Conservation (phyloP, 495 filamentous ascomycete species). For the Neurospora sp. region DNA sequence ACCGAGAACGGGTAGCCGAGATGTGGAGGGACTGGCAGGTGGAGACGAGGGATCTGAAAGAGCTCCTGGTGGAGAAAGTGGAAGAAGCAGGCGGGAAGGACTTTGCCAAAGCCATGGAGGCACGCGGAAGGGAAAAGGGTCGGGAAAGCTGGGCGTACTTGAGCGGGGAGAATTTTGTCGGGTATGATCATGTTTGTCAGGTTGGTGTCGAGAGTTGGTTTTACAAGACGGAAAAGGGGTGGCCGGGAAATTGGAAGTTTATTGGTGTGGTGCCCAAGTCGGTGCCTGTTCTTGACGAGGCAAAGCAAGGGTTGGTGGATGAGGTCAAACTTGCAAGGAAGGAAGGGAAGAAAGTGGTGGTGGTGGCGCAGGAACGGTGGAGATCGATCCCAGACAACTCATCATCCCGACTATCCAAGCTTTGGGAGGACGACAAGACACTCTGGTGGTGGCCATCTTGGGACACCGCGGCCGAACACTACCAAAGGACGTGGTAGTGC, state of each 20-base stretch:
- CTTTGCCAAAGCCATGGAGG: not conserved
- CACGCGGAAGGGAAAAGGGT: not conserved
- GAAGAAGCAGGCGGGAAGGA: not conserved
- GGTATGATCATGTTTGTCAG: slow-evolving; percentile 20
- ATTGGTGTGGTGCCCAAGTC: slow-evolving; percentile 17
- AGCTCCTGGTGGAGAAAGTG: not conserved
- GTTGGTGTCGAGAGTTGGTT: slow-evolving; percentile 26
- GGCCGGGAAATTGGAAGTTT: slow-evolving; percentile 21
- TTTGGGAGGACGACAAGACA: slow-evolving; percentile 12
- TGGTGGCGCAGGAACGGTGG: slow-evolving; percentile 30
- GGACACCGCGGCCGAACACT: slow-evolving; percentile 18
- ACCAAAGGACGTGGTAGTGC: slow-evolving; percentile 3
- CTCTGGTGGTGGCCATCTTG: slow-evolving; percentile 26
- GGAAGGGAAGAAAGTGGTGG: slow-evolving; percentile 21
- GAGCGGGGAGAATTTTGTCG: slow-evolving; percentile 17
- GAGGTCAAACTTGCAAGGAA: slow-evolving; percentile 2
- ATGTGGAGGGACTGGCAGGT: slow-evolving; percentile 5
- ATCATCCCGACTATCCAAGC: slow-evolving; percentile 26
- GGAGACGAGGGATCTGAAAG: not conserved
- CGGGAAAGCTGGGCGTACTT: slow-evolving; percentile 1
- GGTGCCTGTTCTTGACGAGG: not conserved
- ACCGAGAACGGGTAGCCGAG: not conserved
- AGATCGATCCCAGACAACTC: slow-evolving; percentile 19
- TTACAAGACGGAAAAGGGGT: slow-evolving; percentile 25
- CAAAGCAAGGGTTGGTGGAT: not conserved